A percentile compares a stretch with the other conserved stretches of the same genome.
Conservation (phyloP, 768 basidiomycete genomes). For the Boletus vermiculosoides region DNA sequence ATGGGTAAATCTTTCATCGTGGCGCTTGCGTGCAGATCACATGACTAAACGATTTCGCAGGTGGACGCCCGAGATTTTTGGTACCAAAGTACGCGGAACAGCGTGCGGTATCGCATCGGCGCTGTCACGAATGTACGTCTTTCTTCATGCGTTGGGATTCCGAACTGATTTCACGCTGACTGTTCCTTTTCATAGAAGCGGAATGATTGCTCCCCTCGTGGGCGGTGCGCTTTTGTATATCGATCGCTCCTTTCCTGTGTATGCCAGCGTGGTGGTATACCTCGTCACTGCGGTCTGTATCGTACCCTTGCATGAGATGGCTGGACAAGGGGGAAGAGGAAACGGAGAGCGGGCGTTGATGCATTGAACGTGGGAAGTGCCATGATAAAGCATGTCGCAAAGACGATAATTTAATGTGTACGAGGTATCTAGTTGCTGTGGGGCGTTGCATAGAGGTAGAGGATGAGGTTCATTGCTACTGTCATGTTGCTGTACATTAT, state of each 20-base stretch:
- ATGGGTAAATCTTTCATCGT: slow-evolving; percentile 43
- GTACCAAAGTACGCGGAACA: slow-evolving; percentile 81
- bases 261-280: slow-evolving; percentile 68
- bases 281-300: slow-evolving; percentile 61
- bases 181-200: slow-evolving; percentile 52
- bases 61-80: slow-evolving; percentile 88
- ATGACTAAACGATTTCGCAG: slow-evolving; percentile 18
- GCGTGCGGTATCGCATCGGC: slow-evolving; percentile 88
- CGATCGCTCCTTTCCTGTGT: slow-evolving; percentile 70
- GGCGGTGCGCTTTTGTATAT: slow-evolving; percentile 73
- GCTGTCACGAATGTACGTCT: slow-evolving; percentile 72
- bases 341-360: slow-evolving; percentile 16
- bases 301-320: slow-evolving; percentile 53
- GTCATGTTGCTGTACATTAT: neutral
- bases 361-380: slow-evolving; percentile 15
- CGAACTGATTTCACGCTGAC: no score
- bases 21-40: neutral
- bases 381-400: neutral
- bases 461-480: neutral
- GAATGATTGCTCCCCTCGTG: slow-evolving; percentile 82
- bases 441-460: neutral
- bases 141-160: neutral
- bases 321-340: slow-evolving; percentile 34
- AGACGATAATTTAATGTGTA: neutral
- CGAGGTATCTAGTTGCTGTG: neutral